Evolutionary conservation across 176 grass and related monocot species (phyloP), one percentile per base, ranked within the genome.

Genomic region (Oryza rufipogon): DNA sequence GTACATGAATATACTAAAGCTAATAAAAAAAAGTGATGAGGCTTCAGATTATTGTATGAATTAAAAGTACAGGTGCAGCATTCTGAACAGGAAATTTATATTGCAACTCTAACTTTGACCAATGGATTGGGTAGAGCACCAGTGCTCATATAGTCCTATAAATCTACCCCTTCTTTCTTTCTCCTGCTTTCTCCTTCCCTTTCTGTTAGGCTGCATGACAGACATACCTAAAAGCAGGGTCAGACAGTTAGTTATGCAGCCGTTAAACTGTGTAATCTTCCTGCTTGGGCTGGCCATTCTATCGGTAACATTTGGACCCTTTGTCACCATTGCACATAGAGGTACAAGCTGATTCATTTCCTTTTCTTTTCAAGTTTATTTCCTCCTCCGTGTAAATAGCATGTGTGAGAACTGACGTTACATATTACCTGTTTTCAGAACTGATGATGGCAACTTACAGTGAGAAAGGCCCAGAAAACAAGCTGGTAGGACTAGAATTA

Each of bases 161-260:
- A 90, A 90, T 82, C 19, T 2, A 13, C 68, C 8, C 61, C 64
- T 68, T 65, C 17, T 70, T 61, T 56, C 17, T 56, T 51, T 68
- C 47, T 78, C 74, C 60, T 65, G 32, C 48, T 87, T 68, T 70
- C 84, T 87, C 85, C 70, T 87, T 48, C 85, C 66, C 78, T 87
- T 60, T 77, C 70, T 28, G 70, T 69, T 85, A 81, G 56, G 58
- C 81, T 44, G 42, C 7, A 44, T 44, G 9, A 87, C 72, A 85
- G 78, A 54, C 87, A 85, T 90, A 87, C 85, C 47, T 23, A 81
- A 76, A 72, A 85, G 73, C 63, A 60, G 52, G 15, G 33, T n/a
- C n/a, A 71, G 45, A 64, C 34, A 70, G 71, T 66, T 38, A 77
- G 87, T 92, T 69, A 92, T 92, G 91, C 67, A 70, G 73, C 68